Evolutionary conservation across 1,284 basidiomycete species (phyloP).

Genomic region (Lentinula novae-zelandiae): DNA sequence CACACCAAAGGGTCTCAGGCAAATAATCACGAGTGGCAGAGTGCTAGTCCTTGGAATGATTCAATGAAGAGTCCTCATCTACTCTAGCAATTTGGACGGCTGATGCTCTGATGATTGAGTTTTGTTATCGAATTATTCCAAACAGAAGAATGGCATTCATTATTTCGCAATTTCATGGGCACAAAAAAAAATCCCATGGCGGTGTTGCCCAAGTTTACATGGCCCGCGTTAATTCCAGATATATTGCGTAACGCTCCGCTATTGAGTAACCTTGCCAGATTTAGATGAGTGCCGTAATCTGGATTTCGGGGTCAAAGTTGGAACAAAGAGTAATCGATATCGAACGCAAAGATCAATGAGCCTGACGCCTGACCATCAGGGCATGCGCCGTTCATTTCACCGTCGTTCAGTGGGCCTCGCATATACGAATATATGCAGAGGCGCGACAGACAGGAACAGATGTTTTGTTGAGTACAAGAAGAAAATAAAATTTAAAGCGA

Average conservation of each 20-base stretch:
- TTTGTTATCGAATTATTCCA: not conserved
- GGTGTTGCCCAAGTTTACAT: not conserved
- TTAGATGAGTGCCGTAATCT: not conserved
- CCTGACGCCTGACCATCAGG: no score
- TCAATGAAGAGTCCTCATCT: no score
- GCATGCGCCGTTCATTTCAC: no score
- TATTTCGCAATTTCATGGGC: not conserved
- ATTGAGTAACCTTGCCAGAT: not conserved
- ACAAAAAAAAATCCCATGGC: not conserved
- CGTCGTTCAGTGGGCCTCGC: no score
- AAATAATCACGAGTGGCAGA: no score
- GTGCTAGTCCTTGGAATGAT: no score
- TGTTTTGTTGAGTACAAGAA: not conserved
- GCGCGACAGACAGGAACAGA: not conserved
- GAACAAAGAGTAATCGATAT: not conserved
- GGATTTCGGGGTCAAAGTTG: not conserved
- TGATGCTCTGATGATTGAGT: not conserved
- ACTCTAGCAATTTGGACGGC: not conserved
- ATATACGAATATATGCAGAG: not conserved
- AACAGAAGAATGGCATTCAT: not conserved
- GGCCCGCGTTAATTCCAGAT: not conserved
- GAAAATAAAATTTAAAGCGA: not conserved
- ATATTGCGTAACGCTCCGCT: not conserved
- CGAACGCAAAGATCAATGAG: no score
- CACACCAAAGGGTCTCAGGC: no score